Evolutionary conservation across 345 rosid species (phyloP).

Genomic region (Draba incana): DNA sequence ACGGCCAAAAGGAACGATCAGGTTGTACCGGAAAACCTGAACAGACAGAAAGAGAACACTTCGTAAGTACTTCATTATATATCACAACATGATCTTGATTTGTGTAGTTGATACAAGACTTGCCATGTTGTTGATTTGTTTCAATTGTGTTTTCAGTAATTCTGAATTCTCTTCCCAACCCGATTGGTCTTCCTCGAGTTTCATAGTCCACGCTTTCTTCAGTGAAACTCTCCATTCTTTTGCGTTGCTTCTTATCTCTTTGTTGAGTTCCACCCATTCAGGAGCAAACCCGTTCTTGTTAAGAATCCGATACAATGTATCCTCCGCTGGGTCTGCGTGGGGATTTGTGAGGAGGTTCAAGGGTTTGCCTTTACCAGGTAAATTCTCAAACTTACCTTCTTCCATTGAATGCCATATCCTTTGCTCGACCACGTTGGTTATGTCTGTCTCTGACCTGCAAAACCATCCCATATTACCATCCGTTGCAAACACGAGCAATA

Average conservation of each 20-base stretch:
- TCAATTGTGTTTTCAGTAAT: constrained; percentile 57
- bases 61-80: background rate
- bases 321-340: constrained; percentile 90
- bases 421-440: constrained; percentile 80
- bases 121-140: constrained; percentile 75
- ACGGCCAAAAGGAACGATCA: constrained; percentile 86
- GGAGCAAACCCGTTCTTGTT: constrained; percentile 87
- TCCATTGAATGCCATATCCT: constrained; percentile 98
- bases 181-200: constrained; percentile 50
- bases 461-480: constrained; percentile 21
- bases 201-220: constrained; percentile 72
- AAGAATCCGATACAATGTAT: constrained; percentile 79
- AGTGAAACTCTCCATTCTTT: constrained; percentile 70
- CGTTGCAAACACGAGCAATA: background rate
- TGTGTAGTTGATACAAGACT: constrained; percentile 3
- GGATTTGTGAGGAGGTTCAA: constrained; percentile 67
- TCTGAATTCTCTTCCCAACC: constrained; percentile 58
- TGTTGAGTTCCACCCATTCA: constrained; percentile 92
- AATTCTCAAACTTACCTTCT: constrained; percentile 92
- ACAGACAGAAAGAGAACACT: background rate
- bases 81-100: constrained; percentile 4
- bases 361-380: constrained; percentile 93
- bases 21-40: constrained; percentile 83
- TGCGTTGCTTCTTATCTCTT: constrained; percentile 64
- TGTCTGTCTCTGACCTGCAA: constrained; percentile 88